Conservation (phyloP, 768 basidiomycete genomes). For the Podaxis rugospora region DNA sequence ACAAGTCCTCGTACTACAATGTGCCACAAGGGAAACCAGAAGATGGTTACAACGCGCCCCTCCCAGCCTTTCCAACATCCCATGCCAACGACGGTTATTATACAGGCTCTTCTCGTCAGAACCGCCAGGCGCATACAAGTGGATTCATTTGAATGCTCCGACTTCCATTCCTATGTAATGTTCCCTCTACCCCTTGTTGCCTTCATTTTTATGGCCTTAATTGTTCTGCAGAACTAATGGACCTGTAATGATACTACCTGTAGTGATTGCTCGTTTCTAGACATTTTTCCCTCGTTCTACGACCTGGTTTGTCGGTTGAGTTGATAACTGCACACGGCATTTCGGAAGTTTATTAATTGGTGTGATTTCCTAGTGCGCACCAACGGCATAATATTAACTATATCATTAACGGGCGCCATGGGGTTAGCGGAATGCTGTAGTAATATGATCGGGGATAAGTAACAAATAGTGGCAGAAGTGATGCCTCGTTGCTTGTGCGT, state of each 20-base stretch:
- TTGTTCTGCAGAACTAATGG: constrained; percentile 22
- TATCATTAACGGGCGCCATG: not conserved
- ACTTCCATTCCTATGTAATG: not conserved
- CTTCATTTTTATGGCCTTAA: not conserved
- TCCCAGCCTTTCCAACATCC: constrained; percentile 35
- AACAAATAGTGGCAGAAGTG: not conserved
- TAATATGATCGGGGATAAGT: not conserved
- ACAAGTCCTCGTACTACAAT: constrained; percentile 29
- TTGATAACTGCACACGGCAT: not conserved
- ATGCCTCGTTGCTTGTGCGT: constrained; percentile 32
- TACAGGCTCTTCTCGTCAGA: constrained; percentile 25
- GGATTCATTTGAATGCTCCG: constrained; percentile 3
- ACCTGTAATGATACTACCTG: not conserved
- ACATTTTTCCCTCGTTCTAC: not conserved
- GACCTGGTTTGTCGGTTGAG: not conserved
- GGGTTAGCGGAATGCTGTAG: not conserved
- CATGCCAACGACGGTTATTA: constrained; percentile 29
- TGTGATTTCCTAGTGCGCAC: not conserved
- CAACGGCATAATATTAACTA: not conserved
- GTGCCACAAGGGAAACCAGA: constrained; percentile 19
- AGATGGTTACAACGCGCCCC: constrained; percentile 21
- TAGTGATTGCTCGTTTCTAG: not conserved
- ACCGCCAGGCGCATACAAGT: constrained; percentile 16
- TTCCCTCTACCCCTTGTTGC: not conserved
- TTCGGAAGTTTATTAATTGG: not conserved